These are phyloP conservation scores for Paraurostyla sp. DNA, from an alignment of 73 alveolate genomes.

Conservation along the genomic window DNA sequence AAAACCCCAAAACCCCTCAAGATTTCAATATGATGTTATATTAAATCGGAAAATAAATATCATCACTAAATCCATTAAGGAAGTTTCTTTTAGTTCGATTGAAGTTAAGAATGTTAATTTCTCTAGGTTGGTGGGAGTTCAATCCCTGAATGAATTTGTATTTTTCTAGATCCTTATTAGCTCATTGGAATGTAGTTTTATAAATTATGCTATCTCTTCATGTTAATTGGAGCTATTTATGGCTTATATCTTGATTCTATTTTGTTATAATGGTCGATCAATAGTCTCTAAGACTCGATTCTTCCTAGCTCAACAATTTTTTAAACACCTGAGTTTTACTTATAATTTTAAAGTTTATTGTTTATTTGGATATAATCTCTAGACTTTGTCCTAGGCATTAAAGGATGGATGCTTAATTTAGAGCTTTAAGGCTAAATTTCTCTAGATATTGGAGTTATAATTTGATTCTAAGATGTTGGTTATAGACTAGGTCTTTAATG, in stretches of 20 bases:
- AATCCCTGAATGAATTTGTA: too few relatives aligned
- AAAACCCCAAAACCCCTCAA: too few relatives aligned
- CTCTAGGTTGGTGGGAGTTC: too few relatives aligned
- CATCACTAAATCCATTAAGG: too few relatives aligned
- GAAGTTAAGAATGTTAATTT: too few relatives aligned
- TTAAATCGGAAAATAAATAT: too few relatives aligned
- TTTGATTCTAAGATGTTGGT: neutral
- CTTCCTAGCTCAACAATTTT: conserved; percentile 46
- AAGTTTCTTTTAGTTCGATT: too few relatives aligned
- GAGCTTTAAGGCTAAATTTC: neutral
- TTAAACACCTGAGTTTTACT: conserved; percentile 20
- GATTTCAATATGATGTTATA: too few relatives aligned
- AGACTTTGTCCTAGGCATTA: conserved; percentile 36
- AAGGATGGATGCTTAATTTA: neutral
- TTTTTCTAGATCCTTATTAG: conserved; percentile 37
- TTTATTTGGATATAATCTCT: conserved; percentile 23
- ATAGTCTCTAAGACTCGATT: conserved; percentile 36
- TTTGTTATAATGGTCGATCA: conserved; percentile 31
- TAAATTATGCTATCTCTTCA: neutral
- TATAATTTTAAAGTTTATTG: conserved; percentile 32
- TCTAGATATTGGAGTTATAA: neutral
- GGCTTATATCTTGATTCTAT: neutral
- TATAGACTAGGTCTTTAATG: conserved; percentile 9
- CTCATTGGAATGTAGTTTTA: conserved; percentile 42
- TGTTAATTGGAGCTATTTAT: conserved; percentile 5